Evolutionary conservation across 75 land plant genomes (phyloP), one percentile per base, ranked within the genome.

Genomic region (Chamaecyparis obtusa): DNA sequence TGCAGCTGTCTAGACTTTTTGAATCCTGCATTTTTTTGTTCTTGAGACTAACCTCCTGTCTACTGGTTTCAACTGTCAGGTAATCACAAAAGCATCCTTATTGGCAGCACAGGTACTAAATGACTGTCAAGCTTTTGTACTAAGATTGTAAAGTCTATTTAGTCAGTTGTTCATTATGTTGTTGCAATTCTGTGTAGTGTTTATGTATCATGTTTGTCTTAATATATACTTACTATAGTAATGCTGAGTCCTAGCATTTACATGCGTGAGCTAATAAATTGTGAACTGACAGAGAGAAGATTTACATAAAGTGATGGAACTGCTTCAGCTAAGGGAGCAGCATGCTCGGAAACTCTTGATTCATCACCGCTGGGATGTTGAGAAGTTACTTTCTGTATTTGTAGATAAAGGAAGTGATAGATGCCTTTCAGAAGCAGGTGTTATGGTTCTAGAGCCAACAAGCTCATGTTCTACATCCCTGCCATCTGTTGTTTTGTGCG

Each of bases 261-360:
- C 21, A 19, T 30, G 54, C 1, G 9, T 87, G 54, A 32, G 32
- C 46, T 43, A 24, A 43, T 27, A 24, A 44, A 51, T 14, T 9
- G 21, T 85, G 30, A 33, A 19, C 13, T 83, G 39, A 86, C 90
- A 98, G 98, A 92, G 75, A 85, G 94, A 95, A 55, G 99, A 96
- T 85, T 84, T 96, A 39, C 91, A 77, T 17, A 93, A 88, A 85
- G 96, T 98, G 48, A 93, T 93, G 91, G 98, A 96, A 24, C 83
- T 96, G 87, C 85, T 98, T 24, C 88, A 92, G 9, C 30, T 98
- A n/a, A 91, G 86, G 55, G 94, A 93, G 51, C 91, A 97, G 16
- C 96, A 98, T 89, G 99, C 99, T 27, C 90, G 99, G 44, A 94
- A 97, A 8, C 87, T 98, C 71, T 96, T 98, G 33, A 98, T 96